Conservation (phyloP, 2,329 filamentous ascomycete genomes). For the Hymenoscyphus linearis region DNA sequence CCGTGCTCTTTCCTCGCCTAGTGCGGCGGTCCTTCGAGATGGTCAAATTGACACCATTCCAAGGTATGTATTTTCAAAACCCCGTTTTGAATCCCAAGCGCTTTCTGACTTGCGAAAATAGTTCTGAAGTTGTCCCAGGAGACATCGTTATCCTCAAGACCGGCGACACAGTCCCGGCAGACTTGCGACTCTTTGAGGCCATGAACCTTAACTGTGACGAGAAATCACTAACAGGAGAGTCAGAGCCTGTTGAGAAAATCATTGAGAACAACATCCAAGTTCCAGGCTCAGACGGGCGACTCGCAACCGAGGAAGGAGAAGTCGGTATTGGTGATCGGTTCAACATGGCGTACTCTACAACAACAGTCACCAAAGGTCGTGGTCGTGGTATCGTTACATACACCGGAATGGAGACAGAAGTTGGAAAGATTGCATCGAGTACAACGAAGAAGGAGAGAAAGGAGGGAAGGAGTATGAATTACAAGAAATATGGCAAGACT, state of each 20-base stretch:
- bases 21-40: constrained; percentile 50
- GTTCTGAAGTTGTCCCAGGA: constrained; percentile 57
- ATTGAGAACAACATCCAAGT: constrained; percentile 41
- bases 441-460: constrained; percentile 47
- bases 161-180: constrained; percentile 92
- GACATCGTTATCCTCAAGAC: constrained; percentile 89
- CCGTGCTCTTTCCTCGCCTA: constrained; percentile 49
- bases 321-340: constrained; percentile 48
- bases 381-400: constrained; percentile 48
- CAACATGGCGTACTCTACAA: constrained; percentile 51
- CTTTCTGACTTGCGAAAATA: constrained; percentile 27
- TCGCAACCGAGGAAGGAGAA: constrained; percentile 36
- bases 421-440: constrained; percentile 48
- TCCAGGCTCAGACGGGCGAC: constrained; percentile 18
- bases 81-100: neutral
- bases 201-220: constrained; percentile 70
- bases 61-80: constrained; percentile 15
- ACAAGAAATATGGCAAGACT: constrained; percentile 39
- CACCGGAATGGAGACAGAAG: constrained; percentile 53
- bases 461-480: constrained; percentile 43
- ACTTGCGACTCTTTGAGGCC: constrained; percentile 55
- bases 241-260: constrained; percentile 87
- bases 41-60: constrained; percentile 40
- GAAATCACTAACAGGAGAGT: constrained; percentile 96
- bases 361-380: constrained; percentile 49